Evolutionary conservation across 1,139 yeast species (phyloP), one percentile per base, ranked within the genome.

Genomic region (Magnusiomyces paraingens): DNA sequence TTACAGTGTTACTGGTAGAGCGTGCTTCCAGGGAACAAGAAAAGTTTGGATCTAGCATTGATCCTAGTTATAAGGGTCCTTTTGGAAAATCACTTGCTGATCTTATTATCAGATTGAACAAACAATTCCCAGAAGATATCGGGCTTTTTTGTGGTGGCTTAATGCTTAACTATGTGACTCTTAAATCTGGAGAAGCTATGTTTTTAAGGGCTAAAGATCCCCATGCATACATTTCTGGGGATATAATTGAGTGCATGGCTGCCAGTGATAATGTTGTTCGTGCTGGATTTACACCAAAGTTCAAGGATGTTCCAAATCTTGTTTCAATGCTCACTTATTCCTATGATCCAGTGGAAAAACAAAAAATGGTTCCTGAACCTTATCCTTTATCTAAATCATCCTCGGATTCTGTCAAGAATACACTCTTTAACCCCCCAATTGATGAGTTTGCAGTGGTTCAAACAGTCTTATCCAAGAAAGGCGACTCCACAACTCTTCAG

Each of bases 181-280:
- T 93, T 64, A 73, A 80, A 42, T 80, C 91, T n/a, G 99, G 99
- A 58, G 96, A 93, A 74, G 98, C 97, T 58, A 89, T 94, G 84
- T 93, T 91, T 68, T 77, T 93, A 69, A 89, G 88, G 69, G 99
- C 99, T 51, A 89, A 90, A 73, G 98, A 90, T 70, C 98, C 98
- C 26, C 99, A 93, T 70, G 99, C 99, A 39, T 93, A 94, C 73
- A 93, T 93, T 60, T 80, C 85, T 54, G 99, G 99, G 61, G 98
- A 93, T 70, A 93, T 93, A 62, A 91, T 93, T 65, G 99, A 93
- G 73, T 94, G 99, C 75, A 93, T 93, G 99, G 99, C 99, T 51
- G 97, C 98, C 12, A 85, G 95, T 43, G 99, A 93, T 70, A 93
- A 93, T 66, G 99, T 93, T 56, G 97, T 93, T 49, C 83, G 99